phyloP scores from a whole-genome alignment of 1,284 basidiomycete species.

The Fistulinella staudtii region DNA sequence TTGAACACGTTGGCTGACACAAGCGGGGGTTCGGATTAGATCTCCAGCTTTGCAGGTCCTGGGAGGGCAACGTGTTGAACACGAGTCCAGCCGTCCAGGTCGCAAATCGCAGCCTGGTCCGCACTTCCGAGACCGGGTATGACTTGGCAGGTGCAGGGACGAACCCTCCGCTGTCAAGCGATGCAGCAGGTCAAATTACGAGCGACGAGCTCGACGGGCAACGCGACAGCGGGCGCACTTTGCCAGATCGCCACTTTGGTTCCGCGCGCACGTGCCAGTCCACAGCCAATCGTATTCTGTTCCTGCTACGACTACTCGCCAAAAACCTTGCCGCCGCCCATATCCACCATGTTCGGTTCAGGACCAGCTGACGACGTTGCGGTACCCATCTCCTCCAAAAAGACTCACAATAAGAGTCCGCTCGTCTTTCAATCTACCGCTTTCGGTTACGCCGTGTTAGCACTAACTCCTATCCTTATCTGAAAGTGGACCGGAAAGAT shows the following conservation, averaged over 20 bases:
- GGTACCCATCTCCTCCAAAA: constrained; percentile 5
- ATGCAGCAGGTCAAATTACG: too few relatives aligned
- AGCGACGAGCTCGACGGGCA: constrained; percentile 1
- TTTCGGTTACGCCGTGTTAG: constrained; percentile 15
- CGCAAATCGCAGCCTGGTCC: neutral
- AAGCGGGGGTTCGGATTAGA: constrained; percentile 26
- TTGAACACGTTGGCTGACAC: constrained; percentile 56
- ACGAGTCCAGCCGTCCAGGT: constrained; percentile 47
- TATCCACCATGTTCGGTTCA: constrained; percentile 6
- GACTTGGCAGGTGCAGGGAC: too few relatives aligned
- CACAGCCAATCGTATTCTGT: neutral
- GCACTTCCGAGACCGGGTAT: neutral
- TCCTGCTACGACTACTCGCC: too few relatives aligned
- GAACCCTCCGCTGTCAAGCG: too few relatives aligned
- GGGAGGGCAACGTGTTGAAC: constrained; percentile 67
- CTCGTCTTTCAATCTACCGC: constrained; percentile 18
- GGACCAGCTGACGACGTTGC: neutral
- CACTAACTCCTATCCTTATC: constrained; percentile 14
- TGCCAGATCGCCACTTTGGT: constrained; percentile 8
- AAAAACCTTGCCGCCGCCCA: neutral
- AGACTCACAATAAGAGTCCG: constrained; percentile 6
- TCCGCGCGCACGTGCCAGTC: constrained; percentile 7
- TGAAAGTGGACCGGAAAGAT: constrained; percentile 1
- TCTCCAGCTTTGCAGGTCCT: constrained; percentile 29
- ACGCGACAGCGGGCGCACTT: constrained; percentile 6